Conservation (phyloP, 495 filamentous ascomycete genomes). For the Aspergillus nidulans region DNA sequence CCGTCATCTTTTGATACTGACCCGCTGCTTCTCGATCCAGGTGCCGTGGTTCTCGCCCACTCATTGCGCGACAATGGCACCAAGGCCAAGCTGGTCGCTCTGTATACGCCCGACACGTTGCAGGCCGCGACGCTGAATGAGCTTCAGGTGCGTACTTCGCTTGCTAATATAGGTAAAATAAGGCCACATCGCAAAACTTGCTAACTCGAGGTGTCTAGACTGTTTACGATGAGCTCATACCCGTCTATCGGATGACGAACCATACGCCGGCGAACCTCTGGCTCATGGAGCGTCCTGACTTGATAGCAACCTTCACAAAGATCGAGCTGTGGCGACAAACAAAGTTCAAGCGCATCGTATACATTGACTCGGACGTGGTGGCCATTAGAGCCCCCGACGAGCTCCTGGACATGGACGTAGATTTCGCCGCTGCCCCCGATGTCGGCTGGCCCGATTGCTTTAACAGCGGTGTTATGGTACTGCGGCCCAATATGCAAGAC, state of each 20-base stretch:
- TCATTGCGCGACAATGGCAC: slow-evolving; percentile 91
- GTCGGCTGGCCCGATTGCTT: slow-evolving; percentile 98
- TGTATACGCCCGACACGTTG: slow-evolving; percentile 75
- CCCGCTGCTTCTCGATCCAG: slow-evolving; percentile 36
- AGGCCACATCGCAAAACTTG: slow-evolving; percentile 12
- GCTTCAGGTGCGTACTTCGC: slow-evolving; percentile 56
- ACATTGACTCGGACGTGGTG: slow-evolving; percentile 88
- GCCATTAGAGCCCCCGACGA: slow-evolving; percentile 86
- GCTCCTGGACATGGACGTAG: slow-evolving; percentile 69
- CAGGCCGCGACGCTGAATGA: slow-evolving; percentile 67
- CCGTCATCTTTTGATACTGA: not conserved
- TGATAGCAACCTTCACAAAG: slow-evolving; percentile 92
- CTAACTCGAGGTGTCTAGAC: slow-evolving; percentile 45
- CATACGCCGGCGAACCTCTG: slow-evolving; percentile 74
- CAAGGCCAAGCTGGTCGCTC: slow-evolving; percentile 75
- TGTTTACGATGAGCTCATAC: slow-evolving; percentile 84
- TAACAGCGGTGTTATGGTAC: slow-evolving; percentile 92
- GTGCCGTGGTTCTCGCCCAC: slow-evolving; percentile 89
- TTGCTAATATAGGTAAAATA: not conserved
- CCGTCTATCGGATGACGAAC: slow-evolving; percentile 74
- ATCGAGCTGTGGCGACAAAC: slow-evolving; percentile 89
- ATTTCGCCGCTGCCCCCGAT: slow-evolving; percentile 89
- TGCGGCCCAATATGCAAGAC: slow-evolving; percentile 81
- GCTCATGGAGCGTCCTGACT: slow-evolving; percentile 86
- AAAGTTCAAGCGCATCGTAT: slow-evolving; percentile 86